Percentiles rank a stretch among this genome's conserved stretches.
Evolutionary conservation across 441 rosid species (phyloP).

Genomic region (Dalechampia spathulata): DNA sequence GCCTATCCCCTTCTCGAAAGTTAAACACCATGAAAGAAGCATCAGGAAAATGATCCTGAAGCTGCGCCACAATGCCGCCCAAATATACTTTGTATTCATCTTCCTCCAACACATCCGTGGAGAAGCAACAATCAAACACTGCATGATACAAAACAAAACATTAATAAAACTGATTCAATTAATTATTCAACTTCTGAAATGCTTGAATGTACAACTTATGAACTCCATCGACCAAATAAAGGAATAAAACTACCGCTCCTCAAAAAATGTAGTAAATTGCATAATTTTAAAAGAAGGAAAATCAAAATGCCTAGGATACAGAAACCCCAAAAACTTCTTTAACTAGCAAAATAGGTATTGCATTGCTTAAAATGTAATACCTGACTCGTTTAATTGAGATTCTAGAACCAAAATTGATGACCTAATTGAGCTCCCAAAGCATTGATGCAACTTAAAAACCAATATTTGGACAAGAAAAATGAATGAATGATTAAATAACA

Average conservation of each 20-base stretch:
- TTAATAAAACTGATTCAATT: neutral
- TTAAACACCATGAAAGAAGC: constrained; percentile 97
- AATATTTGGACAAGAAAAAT: no score
- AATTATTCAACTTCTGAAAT: neutral
- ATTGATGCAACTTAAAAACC: no score
- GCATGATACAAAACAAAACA: constrained; percentile 21
- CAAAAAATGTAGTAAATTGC: no score
- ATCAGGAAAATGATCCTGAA: constrained; percentile 88
- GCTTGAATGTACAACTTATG: neutral
- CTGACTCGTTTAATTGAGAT: constrained; percentile 21
- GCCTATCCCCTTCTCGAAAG: constrained; percentile 86
- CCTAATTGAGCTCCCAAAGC: constrained; percentile 9
- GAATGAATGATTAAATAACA: no score
- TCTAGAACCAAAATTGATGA: neutral
- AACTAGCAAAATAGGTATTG: constrained; percentile 7
- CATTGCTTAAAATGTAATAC: constrained; percentile 24
- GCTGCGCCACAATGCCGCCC: constrained; percentile 88
- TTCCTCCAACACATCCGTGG: constrained; percentile 80
- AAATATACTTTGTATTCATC: constrained; percentile 86
- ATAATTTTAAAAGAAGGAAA: no score
- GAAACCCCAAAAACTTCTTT: no score
- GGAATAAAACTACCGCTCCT: no score
- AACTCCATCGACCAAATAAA: neutral
- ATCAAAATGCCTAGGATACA: no score
- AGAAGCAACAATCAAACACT: constrained; percentile 98